Base-by-base conservation (phyloP, 495 filamentous ascomycete genomes). In the Hypoxylon subgilvum region DNA sequence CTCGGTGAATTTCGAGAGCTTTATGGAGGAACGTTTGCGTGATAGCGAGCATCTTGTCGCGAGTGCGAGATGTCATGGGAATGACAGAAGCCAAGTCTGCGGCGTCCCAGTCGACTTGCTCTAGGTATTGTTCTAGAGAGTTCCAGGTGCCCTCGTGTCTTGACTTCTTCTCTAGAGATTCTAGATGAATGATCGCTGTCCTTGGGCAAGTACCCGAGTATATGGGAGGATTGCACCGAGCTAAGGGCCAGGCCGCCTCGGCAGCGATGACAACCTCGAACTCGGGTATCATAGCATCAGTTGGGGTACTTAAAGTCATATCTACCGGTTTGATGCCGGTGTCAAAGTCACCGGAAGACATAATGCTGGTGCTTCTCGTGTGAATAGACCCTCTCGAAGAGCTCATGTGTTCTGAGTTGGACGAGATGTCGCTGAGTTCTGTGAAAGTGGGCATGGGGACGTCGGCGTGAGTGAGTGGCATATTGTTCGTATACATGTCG, bases 11-110 rank as follows among this genome's bases (percentile, higher is more conserved):
- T 7, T 84, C 80, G 21, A 87, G 75, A 3, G 84, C 84, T 48
- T 82, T 86, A 69, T 84, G 81, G 6, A 87, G 72, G 65, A 85
- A 87, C 56, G 71, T 79, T 54, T 86, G 84, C 6, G 84, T 84
- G 40, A 85, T 84, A 32, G 82, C 84, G 12, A 86, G 76, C 45
- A 87, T 77, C 69, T 80, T 83, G 63, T 87, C 84, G n/a, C 84
- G 76, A 27, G 82, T 81, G 19, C 72, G 69, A 9, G 79, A 65
- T 3, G 70, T 72, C 22, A 86, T 66, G 6, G 78, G 74, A 17
- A 79, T 76, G 6, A 80, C 76, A 4, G 70, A 72, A 17, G 76
- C 68, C 45, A 79, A 66, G 35, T 82, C 79, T 25, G 67, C 52
- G 6, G 61, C 59, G 25, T 73, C 57, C 69, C 69, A 63, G 40